A percentile compares a stretch with the other conserved stretches of the same genome.
Evolutionary conservation across 192 early-diverging fungal genomes (phyloP).

Genomic region (Coemansia sp.): DNA sequence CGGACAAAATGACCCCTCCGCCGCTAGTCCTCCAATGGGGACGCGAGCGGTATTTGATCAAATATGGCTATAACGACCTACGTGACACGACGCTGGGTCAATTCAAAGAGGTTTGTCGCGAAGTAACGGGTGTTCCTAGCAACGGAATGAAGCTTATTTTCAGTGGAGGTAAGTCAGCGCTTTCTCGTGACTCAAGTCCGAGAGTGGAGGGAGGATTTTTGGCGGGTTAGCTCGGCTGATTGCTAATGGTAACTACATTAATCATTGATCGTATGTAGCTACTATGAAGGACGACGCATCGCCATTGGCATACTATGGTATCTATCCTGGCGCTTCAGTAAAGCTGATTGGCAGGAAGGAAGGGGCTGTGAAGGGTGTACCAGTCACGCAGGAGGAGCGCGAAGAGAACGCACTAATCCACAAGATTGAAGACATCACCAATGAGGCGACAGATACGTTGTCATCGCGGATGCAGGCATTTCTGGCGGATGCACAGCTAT

Average conservation of each 20-base stretch:
- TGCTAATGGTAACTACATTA: conserved; percentile 2
- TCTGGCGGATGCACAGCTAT: conserved; percentile 49
- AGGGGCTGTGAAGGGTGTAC: conserved; percentile 28
- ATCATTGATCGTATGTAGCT: conserved; percentile 37
- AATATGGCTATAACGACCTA: conserved; percentile 49
- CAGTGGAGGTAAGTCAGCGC: conserved; percentile 64
- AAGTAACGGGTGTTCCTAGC: conserved; percentile 72
- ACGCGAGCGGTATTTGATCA: conserved; percentile 52
- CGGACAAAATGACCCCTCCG: conserved; percentile 46
- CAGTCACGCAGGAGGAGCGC: conserved; percentile 45
- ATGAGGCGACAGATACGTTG: conserved; percentile 41
- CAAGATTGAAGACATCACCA: conserved; percentile 49
- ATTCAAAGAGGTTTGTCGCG: conserved; percentile 71
- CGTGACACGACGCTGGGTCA: conserved; percentile 65
- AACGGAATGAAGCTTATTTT: conserved; percentile 71
- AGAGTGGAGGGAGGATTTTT: neutral
- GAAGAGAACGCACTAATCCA: conserved; percentile 49
- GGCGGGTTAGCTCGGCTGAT: neutral
- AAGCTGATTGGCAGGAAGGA: conserved; percentile 66
- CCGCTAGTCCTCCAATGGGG: conserved; percentile 53
- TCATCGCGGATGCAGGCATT: conserved; percentile 54
- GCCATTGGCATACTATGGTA: conserved; percentile 66
- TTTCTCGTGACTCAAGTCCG: neutral
- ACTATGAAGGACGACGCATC: conserved; percentile 75
- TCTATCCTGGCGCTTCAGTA: conserved; percentile 71